Percentiles rank a stretch among this genome's conserved stretches.
phyloP scores from a whole-genome alignment of 352 stramenopile species.

The Hyaloperonospora arabidopsidis region DNA sequence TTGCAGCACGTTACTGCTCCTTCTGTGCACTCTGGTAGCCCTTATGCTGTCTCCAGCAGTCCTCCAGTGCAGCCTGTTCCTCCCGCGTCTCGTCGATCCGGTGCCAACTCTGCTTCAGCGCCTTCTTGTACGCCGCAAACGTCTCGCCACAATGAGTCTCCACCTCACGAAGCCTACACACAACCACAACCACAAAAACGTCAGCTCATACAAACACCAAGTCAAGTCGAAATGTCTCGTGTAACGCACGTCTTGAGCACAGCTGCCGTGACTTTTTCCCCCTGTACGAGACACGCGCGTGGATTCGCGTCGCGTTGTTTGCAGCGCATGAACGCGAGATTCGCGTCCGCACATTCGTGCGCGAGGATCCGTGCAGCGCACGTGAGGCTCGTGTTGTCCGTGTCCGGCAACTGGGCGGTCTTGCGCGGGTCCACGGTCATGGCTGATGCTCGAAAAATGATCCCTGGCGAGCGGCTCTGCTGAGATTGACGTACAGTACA shows the following conservation, averaged over 20 bases:
- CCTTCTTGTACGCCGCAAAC: conserved; percentile 83
- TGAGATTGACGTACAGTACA: conserved; percentile 4
- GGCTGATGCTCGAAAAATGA: neutral
- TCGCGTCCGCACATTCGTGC: conserved; percentile 75
- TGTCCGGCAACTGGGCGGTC: conserved; percentile 54
- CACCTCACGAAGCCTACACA: conserved; percentile 55
- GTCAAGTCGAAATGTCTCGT: neutral
- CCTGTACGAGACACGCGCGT: conserved; percentile 68
- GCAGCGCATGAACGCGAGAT: conserved; percentile 82
- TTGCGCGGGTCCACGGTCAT: conserved; percentile 5
- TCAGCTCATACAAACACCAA: neutral
- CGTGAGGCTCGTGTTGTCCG: conserved; percentile 85
- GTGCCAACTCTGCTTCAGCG: conserved; percentile 86
- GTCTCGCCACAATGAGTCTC: conserved; percentile 81
- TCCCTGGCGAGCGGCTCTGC: conserved; percentile 21
- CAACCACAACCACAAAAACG: conserved; percentile 10
- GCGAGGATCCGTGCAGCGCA: conserved; percentile 75
- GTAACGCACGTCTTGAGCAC: conserved; percentile 76
- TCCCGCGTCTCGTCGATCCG: conserved; percentile 79
- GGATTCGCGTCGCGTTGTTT: conserved; percentile 81
- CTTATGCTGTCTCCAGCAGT: conserved; percentile 82
- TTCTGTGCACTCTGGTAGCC: conserved; percentile 30
- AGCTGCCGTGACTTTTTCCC: conserved; percentile 82
- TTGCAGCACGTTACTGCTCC: conserved; percentile 18
- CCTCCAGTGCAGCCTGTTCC: conserved; percentile 77